Percentiles rank a stretch among this genome's conserved stretches.
Conservation (phyloP, 768 basidiomycete genomes). For the Tricholoma saponaceum region DNA sequence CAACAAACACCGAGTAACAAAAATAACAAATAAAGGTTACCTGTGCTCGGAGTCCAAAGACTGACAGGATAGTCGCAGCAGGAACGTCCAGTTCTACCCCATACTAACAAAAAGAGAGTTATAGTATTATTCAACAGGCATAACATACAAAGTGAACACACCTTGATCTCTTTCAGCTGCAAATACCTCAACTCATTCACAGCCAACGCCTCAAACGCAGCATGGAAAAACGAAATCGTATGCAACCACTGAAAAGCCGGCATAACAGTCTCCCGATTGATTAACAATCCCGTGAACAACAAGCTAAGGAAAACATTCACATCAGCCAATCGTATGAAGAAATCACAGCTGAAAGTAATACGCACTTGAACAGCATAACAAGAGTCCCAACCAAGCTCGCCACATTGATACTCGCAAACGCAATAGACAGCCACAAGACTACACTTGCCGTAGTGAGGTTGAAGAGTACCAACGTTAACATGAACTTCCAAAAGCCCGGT, state of each 20-base stretch:
- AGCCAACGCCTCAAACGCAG: conserved; percentile 95
- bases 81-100: conserved; percentile 97
- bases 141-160: conserved; percentile 28
- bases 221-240: conserved; percentile 96
- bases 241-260: conserved; percentile 79
- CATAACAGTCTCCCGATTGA: conserved; percentile 86
- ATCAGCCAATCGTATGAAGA: conserved; percentile 5
- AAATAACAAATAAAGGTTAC: conserved; percentile 22
- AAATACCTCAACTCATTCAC: conserved; percentile 96
- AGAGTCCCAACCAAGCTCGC: conserved; percentile 93
- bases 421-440: conserved; percentile 85
- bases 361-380: conserved; percentile 98
- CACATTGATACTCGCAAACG: conserved; percentile 81
- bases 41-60: conserved; percentile 90
- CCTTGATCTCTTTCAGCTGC: conserved; percentile 87
- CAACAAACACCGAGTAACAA: not conserved
- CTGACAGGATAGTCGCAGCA: conserved; percentile 90
- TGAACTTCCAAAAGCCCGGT: conserved; percentile 95
- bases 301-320: not conserved
- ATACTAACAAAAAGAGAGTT: conserved; percentile 48
- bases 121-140: not conserved
- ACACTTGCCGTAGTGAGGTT: conserved; percentile 94
- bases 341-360: conserved; percentile 11
- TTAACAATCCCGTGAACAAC: conserved; percentile 90
- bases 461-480: conserved; percentile 76